phyloP scores from a whole-genome alignment of 176 grass and related monocot species.

The Bothriochloa decipiens region DNA sequence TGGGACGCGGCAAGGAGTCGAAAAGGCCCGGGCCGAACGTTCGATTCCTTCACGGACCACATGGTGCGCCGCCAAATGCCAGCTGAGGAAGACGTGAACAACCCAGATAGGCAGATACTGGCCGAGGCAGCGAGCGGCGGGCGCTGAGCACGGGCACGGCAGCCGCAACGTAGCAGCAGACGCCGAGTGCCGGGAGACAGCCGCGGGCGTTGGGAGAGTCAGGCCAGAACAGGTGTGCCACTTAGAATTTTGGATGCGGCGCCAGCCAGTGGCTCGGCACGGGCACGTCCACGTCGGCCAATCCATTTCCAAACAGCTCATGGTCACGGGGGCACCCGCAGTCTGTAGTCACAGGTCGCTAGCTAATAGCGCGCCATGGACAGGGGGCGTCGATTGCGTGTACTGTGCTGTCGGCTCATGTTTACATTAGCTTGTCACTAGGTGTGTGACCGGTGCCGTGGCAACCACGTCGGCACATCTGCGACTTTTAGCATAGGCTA shows the following conservation, averaged over 20 bases:
- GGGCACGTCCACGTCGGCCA: too few species aligned
- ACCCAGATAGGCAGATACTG: background rate
- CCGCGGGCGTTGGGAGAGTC: too few species aligned
- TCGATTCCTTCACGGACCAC: conserved; percentile 1
- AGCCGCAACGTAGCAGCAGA: background rate
- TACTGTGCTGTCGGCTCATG: background rate
- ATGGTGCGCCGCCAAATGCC: background rate
- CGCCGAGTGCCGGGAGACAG: too few species aligned
- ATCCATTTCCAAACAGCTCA: background rate
- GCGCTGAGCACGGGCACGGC: too few species aligned
- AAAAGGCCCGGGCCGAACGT: background rate
- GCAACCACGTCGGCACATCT: background rate
- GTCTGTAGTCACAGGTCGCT: background rate
- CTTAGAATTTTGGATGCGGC: background rate
- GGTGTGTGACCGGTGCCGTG: too few species aligned
- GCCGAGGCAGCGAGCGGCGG: background rate
- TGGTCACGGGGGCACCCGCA: background rate
- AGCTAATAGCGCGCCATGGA: background rate
- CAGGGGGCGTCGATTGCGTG: background rate
- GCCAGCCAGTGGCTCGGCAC: background rate
- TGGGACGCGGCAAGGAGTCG: background rate
- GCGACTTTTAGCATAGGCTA: background rate
- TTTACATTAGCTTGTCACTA: background rate
- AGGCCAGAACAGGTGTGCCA: background rate
- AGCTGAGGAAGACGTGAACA: background rate